Percentiles rank a stretch among this genome's conserved stretches.
These are phyloP conservation scores for Hibiscus mutabilis DNA, from an alignment of 345 rosid genomes.

Conservation along the genomic window DNA sequence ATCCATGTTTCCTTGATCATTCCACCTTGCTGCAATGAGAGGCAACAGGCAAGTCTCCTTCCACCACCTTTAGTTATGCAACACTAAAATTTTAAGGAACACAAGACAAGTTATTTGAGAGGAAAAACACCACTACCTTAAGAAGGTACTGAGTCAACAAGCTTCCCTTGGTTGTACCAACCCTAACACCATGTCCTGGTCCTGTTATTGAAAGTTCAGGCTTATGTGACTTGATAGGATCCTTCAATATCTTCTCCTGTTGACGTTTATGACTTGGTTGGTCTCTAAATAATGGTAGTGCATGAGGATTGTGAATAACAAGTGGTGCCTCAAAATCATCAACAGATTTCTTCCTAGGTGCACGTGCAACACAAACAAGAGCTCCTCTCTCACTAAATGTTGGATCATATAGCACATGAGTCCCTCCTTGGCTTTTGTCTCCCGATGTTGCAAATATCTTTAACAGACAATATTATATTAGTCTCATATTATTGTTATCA, in stretches of 20 bases:
- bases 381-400: slow-evolving; percentile 88
- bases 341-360: slow-evolving; percentile 88
- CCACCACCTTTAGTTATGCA: not conserved
- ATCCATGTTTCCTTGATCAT: slow-evolving; percentile 99
- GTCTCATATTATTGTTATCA: not conserved
- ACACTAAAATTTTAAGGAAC: not conserved
- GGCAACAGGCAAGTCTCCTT: slow-evolving; percentile 4
- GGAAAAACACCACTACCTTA: slow-evolving; percentile 42
- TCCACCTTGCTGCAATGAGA: slow-evolving; percentile 87
- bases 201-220: slow-evolving; percentile 92
- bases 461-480: slow-evolving; percentile 8
- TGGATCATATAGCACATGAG: slow-evolving; percentile 81
- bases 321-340: slow-evolving; percentile 85
- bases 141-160: slow-evolving; percentile 91
- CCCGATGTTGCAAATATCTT: slow-evolving; percentile 88
- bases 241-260: slow-evolving; percentile 83
- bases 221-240: slow-evolving; percentile 83
- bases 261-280: slow-evolving; percentile 96
- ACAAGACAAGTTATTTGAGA: not conserved
- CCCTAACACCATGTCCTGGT: slow-evolving; percentile 95
- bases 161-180: slow-evolving; percentile 83
- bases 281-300: slow-evolving; percentile 92
- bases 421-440: slow-evolving; percentile 86
- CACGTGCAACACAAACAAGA: slow-evolving; percentile 91
- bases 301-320: slow-evolving; percentile 95